Evolutionary conservation across 371 early-diverging fungal species (phyloP).

Genomic region (Saksenaea vasiformis): DNA sequence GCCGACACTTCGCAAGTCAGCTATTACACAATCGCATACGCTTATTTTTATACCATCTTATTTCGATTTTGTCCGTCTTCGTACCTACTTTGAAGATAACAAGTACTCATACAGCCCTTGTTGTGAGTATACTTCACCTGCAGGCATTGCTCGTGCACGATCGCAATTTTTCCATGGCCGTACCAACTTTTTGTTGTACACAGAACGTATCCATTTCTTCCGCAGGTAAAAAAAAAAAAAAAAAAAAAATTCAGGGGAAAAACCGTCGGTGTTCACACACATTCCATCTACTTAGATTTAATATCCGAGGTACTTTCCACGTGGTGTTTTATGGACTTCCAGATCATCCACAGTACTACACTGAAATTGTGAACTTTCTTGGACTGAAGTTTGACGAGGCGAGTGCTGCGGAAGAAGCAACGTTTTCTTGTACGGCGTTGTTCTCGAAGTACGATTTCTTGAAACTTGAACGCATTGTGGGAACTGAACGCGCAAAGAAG

Average conservation of each 20-base stretch:
- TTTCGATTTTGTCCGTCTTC: constrained; percentile 93
- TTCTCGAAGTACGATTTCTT: constrained; percentile 86
- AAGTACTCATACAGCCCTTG: constrained; percentile 73
- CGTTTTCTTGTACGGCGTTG: constrained; percentile 69
- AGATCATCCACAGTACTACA: constrained; percentile 83
- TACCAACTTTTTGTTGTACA: constrained; percentile 76
- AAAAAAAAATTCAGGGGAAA: no score
- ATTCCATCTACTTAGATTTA: constrained; percentile 59
- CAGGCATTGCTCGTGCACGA: constrained; percentile 78
- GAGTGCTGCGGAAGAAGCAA: constrained; percentile 56
- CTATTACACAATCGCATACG: constrained; percentile 69
- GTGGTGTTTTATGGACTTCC: constrained; percentile 92
- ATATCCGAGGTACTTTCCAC: constrained; percentile 83
- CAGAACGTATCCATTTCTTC: constrained; percentile 96
- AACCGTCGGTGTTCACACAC: not conserved
- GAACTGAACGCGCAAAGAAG: constrained; percentile 71
- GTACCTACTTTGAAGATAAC: constrained; percentile 84
- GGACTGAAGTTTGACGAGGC: constrained; percentile 50
- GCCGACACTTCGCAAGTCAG: constrained; percentile 61
- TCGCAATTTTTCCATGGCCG: constrained; percentile 81
- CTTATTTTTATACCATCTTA: constrained; percentile 94
- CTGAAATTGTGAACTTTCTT: constrained; percentile 82
- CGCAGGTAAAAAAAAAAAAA: constrained; percentile 69
- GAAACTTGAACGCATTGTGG: constrained; percentile 88
- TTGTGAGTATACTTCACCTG: constrained; percentile 72